phyloP scores from a whole-genome alignment of 1,139 yeast species.

The Petasospora fabianii region DNA sequence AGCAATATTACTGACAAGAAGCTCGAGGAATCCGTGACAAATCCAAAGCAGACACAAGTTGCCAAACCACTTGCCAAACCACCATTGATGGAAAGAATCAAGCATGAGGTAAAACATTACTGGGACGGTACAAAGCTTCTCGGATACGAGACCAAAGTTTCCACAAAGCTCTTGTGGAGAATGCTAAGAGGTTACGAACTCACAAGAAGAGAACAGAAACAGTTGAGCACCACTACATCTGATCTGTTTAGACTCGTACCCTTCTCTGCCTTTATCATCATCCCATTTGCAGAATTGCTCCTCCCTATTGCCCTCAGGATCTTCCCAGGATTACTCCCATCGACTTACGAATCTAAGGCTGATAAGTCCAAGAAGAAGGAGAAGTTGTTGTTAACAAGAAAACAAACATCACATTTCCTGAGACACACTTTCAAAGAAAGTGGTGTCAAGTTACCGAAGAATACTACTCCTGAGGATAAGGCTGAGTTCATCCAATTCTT shows the following conservation, averaged over 20 bases:
- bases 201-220: conserved; percentile 86
- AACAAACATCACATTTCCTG: conserved; percentile 75
- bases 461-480: conserved; percentile 66
- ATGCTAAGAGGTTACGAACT: conserved; percentile 91
- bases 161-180: conserved; percentile 77
- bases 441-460: conserved; percentile 59
- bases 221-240: conserved; percentile 78
- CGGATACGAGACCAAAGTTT: conserved; percentile 85
- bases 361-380: conserved; percentile 70
- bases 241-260: conserved; percentile 90
- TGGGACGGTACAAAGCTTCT: conserved; percentile 94
- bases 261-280: conserved; percentile 81
- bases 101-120: conserved; percentile 87
- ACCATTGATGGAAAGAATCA: conserved; percentile 76
- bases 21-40: not conserved
- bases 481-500: conserved; percentile 78
- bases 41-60: not conserved
- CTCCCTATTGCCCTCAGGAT: conserved; percentile 85
- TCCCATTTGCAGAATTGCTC: conserved; percentile 92
- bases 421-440: conserved; percentile 72
- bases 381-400: conserved; percentile 69
- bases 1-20: no score
- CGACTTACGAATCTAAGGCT: conserved; percentile 81
- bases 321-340: conserved; percentile 91
- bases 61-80: conserved; percentile 29